Conservation (phyloP, 148 eudicot species). For the Dysphania ambrosioides region DNA sequence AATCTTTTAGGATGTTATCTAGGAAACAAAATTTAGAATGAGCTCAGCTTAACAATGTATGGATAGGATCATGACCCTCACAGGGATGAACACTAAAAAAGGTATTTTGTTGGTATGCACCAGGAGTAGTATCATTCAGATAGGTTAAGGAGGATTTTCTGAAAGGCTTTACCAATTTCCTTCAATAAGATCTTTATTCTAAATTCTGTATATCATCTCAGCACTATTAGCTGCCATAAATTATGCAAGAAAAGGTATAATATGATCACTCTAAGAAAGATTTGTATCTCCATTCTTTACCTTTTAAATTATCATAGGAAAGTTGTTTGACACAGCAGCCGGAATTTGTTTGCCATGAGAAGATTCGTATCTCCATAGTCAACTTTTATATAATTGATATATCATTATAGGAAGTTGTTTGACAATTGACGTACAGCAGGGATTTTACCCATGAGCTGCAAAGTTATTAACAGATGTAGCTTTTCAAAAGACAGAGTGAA, state of each 20-base stretch:
- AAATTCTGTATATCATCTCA: background rate
- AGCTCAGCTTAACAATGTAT: background rate
- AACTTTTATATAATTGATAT: too few relatives aligned
- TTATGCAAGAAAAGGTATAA: background rate
- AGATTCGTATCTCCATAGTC: too few relatives aligned
- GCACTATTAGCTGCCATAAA: background rate
- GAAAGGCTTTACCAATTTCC: background rate
- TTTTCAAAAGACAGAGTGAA: background rate
- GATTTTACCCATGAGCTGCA: too few relatives aligned
- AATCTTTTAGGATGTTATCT: background rate
- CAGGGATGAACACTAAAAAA: too few relatives aligned
- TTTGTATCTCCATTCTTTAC: background rate
- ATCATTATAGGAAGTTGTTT: too few relatives aligned
- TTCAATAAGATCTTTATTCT: background rate
- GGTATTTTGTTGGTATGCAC: background rate
- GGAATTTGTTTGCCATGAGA: background rate
- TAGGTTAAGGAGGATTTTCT: background rate
- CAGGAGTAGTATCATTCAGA: background rate
- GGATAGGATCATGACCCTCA: too few relatives aligned
- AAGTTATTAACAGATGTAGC: background rate
- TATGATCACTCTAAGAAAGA: background rate
- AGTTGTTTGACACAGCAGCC: background rate
- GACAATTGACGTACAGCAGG: too few relatives aligned
- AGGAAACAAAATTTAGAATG: background rate
- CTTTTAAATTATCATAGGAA: background rate